phyloP scores from a whole-genome alignment of 1,139 yeast species.

The Candida sp. region DNA sequence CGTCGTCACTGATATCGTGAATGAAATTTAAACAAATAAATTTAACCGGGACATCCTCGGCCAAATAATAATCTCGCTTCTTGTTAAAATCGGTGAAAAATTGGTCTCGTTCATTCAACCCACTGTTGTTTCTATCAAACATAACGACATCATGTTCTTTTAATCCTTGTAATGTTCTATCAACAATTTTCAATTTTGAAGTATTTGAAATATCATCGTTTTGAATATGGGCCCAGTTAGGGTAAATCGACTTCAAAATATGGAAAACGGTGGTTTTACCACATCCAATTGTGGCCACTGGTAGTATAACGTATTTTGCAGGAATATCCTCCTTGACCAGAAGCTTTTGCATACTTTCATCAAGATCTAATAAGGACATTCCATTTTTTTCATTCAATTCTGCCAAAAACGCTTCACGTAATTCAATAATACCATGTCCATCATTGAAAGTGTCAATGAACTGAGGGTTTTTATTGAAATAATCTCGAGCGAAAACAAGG shows the following conservation, averaged over 20 bases:
- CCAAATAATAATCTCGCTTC: conserved; percentile 31
- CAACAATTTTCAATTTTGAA: conserved; percentile 50
- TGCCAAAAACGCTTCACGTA: conserved; percentile 60
- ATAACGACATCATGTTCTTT: conserved; percentile 49
- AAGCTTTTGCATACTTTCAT: conserved; percentile 12
- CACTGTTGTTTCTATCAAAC: conserved; percentile 84
- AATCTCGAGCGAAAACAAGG: conserved; percentile 58
- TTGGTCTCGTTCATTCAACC: conserved; percentile 63
- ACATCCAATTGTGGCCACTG: conserved; percentile 91
- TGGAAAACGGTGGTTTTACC: conserved; percentile 87
- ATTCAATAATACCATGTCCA: conserved; percentile 72
- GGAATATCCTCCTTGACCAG: neutral
- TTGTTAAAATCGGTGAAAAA: conserved; percentile 53
- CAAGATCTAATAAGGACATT: conserved; percentile 24
- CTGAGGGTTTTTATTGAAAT: conserved; percentile 44
- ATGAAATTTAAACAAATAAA: conserved; percentile 72
- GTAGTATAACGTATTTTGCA: conserved; percentile 61
- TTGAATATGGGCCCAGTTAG: conserved; percentile 76
- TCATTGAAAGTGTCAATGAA: conserved; percentile 42
- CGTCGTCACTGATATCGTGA: conserved; percentile 15
- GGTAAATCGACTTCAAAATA: conserved; percentile 54
- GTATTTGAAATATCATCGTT: conserved; percentile 70
- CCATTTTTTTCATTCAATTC: conserved; percentile 36
- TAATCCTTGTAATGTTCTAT: conserved; percentile 40
- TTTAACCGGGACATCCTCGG: conserved; percentile 30